Base-by-base conservation (phyloP, 331 rosid species). In the Malus hybrid region DNA sequence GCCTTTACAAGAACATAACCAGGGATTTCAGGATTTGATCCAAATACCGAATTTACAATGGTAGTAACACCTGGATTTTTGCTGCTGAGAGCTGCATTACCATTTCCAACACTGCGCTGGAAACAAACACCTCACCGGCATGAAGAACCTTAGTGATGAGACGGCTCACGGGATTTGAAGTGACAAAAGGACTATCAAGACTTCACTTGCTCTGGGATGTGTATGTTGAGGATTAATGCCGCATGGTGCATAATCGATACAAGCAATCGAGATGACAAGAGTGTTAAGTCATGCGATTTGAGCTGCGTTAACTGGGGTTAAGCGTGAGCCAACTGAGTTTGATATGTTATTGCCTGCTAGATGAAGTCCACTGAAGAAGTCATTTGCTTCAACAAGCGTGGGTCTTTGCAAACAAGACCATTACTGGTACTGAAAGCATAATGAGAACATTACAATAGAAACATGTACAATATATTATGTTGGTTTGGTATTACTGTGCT, bases 201-300 rank as follows among this genome's bases (percentile, higher is more conserved):
- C 68, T 66, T 90, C 91, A 6, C 85, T 75, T 13, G 91, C 91
- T 6, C 96, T 86, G 39, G 96, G 93, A 73, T 90, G 96, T 0
- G 84, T 71, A 80, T 90, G 96, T 22, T 85, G 91, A 77, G 96
- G 93, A 80, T 90, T 90, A 71, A 84, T 53, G 2, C 96, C 91
- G 78, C 80, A 79, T 7, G 89, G 85, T 10, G 84, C 90, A 0
- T 66, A 79, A 75, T 88, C 96, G n/a, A 88, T 22, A 34, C 91
- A 86, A 32, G 69, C 63, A 1, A 77, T 65, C 4, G 85, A 82
- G 73, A 82, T 68, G n/a, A 79, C 82, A 20, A 77, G 82, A 39
- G 82, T 68, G 58, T 77, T 68, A 44, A 82, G 85, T 61, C 85
- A 81, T 18, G 85, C 72, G 55, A 82, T 66, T 73, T 77, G 78